Evolutionary conservation across 495 filamentous ascomycete species (phyloP).

Genomic region (Staphylotrichum longicolle): DNA sequence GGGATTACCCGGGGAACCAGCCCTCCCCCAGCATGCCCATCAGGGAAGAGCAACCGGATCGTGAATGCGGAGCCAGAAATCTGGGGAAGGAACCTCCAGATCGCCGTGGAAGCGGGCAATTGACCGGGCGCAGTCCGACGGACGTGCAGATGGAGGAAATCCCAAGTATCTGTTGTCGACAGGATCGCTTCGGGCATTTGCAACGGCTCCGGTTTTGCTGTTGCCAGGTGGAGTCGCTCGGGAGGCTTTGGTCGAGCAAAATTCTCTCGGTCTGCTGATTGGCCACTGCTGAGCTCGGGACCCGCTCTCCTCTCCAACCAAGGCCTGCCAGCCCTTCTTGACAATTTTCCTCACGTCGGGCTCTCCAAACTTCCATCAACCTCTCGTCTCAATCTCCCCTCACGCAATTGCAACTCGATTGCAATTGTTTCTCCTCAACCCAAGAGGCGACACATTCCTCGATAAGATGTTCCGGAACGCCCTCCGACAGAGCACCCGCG

Average conservation of each 20-base stretch:
- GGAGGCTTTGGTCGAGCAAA: constrained; percentile 24
- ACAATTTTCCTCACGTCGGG: constrained; percentile 39
- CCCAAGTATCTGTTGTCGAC: too few relatives aligned
- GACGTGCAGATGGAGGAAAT: too few relatives aligned
- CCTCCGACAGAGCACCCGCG: constrained; percentile 90
- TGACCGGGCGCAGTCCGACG: too few relatives aligned
- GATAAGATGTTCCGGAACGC: constrained; percentile 92
- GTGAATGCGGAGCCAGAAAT: not conserved
- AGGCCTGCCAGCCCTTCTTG: constrained; percentile 37
- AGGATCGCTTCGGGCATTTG: too few relatives aligned
- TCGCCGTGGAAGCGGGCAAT: too few relatives aligned
- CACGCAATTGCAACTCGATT: constrained; percentile 49
- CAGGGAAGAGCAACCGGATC: not conserved
- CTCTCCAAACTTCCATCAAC: constrained; percentile 35
- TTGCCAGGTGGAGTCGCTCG: constrained; percentile 21
- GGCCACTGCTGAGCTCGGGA: constrained; percentile 18
- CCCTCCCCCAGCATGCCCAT: not conserved
- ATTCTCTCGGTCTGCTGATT: constrained; percentile 19
- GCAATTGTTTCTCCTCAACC: constrained; percentile 48
- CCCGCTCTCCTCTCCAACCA: constrained; percentile 27
- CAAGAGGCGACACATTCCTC: constrained; percentile 41
- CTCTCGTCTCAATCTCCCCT: constrained; percentile 45
- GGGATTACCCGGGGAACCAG: constrained; percentile 29
- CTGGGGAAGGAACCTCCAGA: not conserved
- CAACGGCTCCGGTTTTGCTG: constrained; percentile 13